Base-by-base conservation (phyloP, 768 basidiomycete species). In the Scleroderma bovista region DNA sequence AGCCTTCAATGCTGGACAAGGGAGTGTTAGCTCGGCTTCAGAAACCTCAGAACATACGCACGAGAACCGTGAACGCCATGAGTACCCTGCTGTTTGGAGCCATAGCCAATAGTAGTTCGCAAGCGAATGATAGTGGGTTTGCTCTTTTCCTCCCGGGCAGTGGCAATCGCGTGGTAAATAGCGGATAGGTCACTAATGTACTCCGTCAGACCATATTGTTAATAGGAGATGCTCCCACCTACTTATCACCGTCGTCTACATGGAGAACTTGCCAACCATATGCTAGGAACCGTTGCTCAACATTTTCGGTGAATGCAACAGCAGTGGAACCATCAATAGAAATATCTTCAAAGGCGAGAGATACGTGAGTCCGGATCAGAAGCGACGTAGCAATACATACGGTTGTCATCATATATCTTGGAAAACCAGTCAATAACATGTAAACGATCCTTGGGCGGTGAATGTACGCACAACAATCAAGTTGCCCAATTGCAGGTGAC, bases 241-340 rank as follows among this genome's bases (percentile, higher is more conserved):
- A 91, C 86, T 64, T 74, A 70, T 92, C 85, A 46, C 92, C 92
- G 52, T 93, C 73, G 51, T 84, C 75, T 51, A 93, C 88, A 61
- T 79, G 80, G 53, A 94, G 80, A 50, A 94, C 91, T 55, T 96
- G 87, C 94, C 94, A 97, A 48, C 89, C 92, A 69, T 96, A 96
- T 2, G 94, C 67, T 64, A 83, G 72, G 78, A 93, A 96, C 49
- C 94, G 84, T 64, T 85, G 82, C 58, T 79, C 81, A 48, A 95
- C 92, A 60, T 96, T 82, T 70, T 97, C 94, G 38, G 94, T 97
- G 77, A 97, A 97, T 16, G 94, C 88, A 50, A 85, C 78, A 50
- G 81, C 81, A 56, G 93, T 97, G 70, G 92, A 82, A 55, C 94
- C 94, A 65, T 97, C 94, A 60, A 97, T 96, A 55, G 94, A 91